These are phyloP conservation scores for Starmerella sirachaensis DNA, from an alignment of 805 yeast genomes.

Conservation along the genomic window DNA sequence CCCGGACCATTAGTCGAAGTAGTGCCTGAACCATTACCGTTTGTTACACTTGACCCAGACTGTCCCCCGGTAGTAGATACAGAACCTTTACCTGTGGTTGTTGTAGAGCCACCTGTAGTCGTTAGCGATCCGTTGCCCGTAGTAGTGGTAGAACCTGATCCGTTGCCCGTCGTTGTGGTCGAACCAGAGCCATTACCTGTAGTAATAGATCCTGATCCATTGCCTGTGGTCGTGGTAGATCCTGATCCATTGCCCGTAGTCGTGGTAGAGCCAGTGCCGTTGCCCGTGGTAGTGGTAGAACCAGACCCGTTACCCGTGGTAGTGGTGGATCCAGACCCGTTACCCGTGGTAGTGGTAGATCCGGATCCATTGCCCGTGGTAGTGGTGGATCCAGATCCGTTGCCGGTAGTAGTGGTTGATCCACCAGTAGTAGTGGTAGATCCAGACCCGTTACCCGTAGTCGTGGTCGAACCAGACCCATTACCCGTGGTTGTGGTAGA, in stretches of 20 bases:
- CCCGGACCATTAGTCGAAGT: too few species aligned
- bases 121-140: not conserved
- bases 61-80: not conserved
- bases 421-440: constrained; percentile 22
- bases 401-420: constrained; percentile 12
- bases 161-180: not conserved
- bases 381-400: not conserved
- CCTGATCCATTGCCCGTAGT: constrained; percentile 1
- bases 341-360: not conserved
- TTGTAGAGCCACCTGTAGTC: not conserved
- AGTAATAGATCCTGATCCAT: constrained; percentile 1
- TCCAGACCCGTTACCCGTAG: too few species aligned
- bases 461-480: not conserved
- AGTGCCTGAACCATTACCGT: too few species aligned
- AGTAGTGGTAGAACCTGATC: constrained; percentile 11
- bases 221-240: constrained; percentile 1
- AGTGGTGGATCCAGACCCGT: not conserved
- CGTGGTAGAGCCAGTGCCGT: constrained; percentile 2
- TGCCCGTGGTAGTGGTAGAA: constrained; percentile 17
- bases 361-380: constrained; percentile 22
- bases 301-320: not conserved
- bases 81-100: not conserved
- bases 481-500: too few species aligned
- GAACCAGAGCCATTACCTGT: too few species aligned
- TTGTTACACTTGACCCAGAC: too few species aligned